A percentile compares a stretch with the other conserved stretches of the same genome.
These are phyloP conservation scores for Naganishia liquefaciens DNA, from an alignment of 1,284 basidiomycete genomes.

Conservation along the genomic window DNA sequence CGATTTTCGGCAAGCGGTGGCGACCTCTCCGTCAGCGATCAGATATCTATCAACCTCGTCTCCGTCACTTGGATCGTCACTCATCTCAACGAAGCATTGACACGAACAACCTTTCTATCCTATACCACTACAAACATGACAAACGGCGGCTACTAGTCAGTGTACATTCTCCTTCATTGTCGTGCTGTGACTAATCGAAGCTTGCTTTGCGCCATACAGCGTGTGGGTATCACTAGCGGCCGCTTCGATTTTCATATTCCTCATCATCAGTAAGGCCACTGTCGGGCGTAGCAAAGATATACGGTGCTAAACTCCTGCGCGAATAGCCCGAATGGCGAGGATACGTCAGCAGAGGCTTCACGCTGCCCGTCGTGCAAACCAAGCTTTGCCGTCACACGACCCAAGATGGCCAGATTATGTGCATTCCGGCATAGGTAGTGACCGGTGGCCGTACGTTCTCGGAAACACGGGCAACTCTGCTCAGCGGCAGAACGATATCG, in stretches of 20 bases:
- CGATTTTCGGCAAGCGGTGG: neutral
- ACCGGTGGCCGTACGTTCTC: too few relatives aligned
- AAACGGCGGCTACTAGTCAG: slow-evolving; percentile 19
- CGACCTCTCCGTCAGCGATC: neutral
- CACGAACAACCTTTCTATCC: too few relatives aligned
- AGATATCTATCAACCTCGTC: neutral
- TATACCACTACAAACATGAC: slow-evolving; percentile 4
- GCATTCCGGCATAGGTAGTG: neutral
- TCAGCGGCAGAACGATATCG: slow-evolving; percentile 6
- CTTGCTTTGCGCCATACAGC: neutral
- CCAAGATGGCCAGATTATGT: neutral
- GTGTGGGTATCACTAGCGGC: slow-evolving; percentile 20
- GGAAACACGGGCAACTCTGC: neutral
- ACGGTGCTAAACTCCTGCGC: too few relatives aligned
- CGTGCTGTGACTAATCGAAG: neutral
- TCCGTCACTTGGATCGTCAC: neutral
- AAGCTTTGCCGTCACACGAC: slow-evolving; percentile 1
- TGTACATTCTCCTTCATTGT: neutral
- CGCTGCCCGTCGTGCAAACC: slow-evolving; percentile 13
- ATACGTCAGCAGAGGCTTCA: slow-evolving; percentile 21
- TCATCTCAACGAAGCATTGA: too few relatives aligned
- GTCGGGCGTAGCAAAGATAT: too few relatives aligned
- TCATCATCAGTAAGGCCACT: slow-evolving; percentile 13
- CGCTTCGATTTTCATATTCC: slow-evolving; percentile 14
- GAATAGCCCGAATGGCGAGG: slow-evolving; percentile 15